Evolutionary conservation across 164 flowering plant genomes (phyloP).

Genomic region (Malania oleifera): DNA sequence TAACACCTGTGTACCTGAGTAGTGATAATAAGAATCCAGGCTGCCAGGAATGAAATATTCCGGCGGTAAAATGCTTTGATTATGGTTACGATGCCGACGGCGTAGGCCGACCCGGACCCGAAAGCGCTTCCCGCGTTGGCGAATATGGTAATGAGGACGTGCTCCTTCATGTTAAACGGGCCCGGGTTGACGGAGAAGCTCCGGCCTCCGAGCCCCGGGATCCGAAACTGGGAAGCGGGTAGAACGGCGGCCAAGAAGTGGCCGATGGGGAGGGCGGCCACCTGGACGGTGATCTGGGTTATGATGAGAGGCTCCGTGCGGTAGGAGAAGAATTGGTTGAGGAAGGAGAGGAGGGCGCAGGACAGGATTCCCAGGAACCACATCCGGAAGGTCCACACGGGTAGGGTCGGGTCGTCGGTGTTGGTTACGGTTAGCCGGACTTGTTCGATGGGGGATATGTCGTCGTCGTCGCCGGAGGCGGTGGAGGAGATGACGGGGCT

Average conservation of each 20-base stretch:
- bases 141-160: conserved; percentile 19
- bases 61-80: conserved; percentile 23
- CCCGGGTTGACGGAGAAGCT: conserved; percentile 25
- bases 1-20: neutral
- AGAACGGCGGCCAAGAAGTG: conserved; percentile 18
- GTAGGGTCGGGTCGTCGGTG: too few species aligned
- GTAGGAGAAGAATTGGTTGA: too few species aligned
- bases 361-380: too few species aligned
- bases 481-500: too few species aligned
- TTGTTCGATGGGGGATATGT: too few species aligned
- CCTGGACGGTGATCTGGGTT: too few species aligned
- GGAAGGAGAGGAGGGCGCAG: too few species aligned
- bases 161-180: conserved; percentile 20
- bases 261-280: conserved; percentile 16
- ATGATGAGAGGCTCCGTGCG: too few species aligned
- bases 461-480: too few species aligned
- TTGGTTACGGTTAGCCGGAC: too few species aligned
- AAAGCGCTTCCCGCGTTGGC: too few species aligned
- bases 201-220: conserved; percentile 14
- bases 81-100: conserved; percentile 21
- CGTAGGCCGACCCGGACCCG: conserved; percentile 26
- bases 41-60: conserved; percentile 19
- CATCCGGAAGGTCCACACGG: too few species aligned
- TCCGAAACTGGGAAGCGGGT: conserved; percentile 18
- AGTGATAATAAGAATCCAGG: conserved; percentile 17